Conservation (phyloP, 306 rosid genomes). For the Acacia crassicarpa region DNA sequence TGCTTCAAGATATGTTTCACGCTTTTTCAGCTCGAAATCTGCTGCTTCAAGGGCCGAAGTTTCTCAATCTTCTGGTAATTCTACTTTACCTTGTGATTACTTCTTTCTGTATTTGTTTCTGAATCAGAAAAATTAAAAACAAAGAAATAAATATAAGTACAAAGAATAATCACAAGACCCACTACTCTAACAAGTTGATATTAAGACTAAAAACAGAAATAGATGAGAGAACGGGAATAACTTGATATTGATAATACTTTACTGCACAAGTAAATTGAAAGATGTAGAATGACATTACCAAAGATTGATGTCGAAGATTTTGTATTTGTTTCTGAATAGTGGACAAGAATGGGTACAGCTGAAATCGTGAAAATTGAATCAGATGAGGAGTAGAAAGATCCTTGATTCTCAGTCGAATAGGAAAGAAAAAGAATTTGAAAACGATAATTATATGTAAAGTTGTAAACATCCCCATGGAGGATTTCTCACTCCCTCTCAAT, state of each 20-base stretch:
- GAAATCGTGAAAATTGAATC: background rate
- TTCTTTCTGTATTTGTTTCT: conserved; percentile 1
- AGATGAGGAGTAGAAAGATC: background rate
- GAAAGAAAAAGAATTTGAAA: background rate
- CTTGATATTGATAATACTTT: no score
- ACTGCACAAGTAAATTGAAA: background rate
- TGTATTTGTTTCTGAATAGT: background rate
- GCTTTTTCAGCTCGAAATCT: conserved; percentile 71
- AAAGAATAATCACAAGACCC: background rate
- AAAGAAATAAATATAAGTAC: background rate
- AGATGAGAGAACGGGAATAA: no score
- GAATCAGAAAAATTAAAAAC: background rate
- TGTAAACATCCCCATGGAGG: no score
- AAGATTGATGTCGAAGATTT: background rate
- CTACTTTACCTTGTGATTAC: conserved; percentile 17
- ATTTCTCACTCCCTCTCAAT: no score
- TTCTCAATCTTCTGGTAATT: conserved; percentile 68
- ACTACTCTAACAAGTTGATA: no score
- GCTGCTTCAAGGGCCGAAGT: conserved; percentile 50
- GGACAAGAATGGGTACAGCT: background rate
- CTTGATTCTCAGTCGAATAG: background rate
- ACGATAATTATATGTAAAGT: no score
- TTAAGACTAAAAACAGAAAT: background rate
- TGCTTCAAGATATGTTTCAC: conserved; percentile 80
- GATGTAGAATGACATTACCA: background rate